phyloP scores from a whole-genome alignment of 1,284 basidiomycete genomes.

The Ceratobasidium sp. region DNA sequence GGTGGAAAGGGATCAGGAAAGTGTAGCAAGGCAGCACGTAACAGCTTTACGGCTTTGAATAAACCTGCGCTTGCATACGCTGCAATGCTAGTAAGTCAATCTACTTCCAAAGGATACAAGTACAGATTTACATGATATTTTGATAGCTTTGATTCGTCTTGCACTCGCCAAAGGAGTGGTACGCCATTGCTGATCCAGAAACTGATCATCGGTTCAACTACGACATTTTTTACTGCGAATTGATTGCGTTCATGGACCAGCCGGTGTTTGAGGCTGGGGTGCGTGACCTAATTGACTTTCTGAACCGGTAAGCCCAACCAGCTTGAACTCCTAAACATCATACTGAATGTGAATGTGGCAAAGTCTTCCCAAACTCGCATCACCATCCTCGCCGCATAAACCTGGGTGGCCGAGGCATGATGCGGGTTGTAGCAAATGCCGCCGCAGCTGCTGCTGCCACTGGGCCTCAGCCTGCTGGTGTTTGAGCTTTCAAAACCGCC shows the following conservation, averaged over 20 bases:
- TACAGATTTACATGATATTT: background rate
- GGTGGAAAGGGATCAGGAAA: background rate
- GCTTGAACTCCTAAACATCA: background rate
- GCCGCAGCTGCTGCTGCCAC: too few species aligned
- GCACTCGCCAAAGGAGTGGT: background rate
- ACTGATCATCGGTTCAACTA: slow-evolving; percentile 13
- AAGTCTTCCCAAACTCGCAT: background rate
- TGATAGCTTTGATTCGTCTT: slow-evolving; percentile 4
- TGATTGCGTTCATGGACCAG: background rate
- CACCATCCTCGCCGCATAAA: background rate
- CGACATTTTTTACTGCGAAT: background rate
- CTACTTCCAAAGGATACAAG: background rate
- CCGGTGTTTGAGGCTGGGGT: background rate
- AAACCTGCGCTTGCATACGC: background rate
- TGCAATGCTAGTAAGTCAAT: slow-evolving; percentile 13
- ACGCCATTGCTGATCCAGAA: background rate
- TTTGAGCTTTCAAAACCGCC: too few species aligned
- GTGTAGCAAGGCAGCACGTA: background rate
- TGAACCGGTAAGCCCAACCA: background rate
- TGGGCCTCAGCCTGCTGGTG: too few species aligned
- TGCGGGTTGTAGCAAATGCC: background rate
- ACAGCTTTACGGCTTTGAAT: background rate
- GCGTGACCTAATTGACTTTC: background rate
- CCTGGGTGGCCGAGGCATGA: background rate
- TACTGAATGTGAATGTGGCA: background rate